A percentile compares a stretch with the other conserved stretches of the same genome.
Conservation (phyloP, 2,329 filamentous ascomycete genomes). For the Fusarium fujikuroi region DNA sequence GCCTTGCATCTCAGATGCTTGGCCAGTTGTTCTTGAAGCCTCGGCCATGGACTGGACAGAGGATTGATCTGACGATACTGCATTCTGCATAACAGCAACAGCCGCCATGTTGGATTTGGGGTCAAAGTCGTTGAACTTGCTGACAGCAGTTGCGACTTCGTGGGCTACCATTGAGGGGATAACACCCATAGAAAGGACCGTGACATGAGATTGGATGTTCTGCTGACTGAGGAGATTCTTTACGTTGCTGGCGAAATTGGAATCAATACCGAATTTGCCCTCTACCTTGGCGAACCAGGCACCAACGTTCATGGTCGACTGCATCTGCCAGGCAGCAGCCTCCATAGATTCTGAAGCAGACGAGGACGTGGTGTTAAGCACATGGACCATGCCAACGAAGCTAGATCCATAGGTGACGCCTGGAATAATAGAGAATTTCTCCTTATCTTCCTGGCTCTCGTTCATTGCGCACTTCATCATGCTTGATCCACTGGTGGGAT, state of each 20-base stretch:
- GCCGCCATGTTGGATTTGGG: slow-evolving; percentile 2
- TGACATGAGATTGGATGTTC: slow-evolving; percentile 24
- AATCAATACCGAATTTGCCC: slow-evolving; percentile 3
- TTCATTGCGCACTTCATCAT: not conserved
- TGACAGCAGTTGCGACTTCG: not conserved
- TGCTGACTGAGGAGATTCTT: slow-evolving; percentile 32
- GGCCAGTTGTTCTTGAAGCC: not conserved
- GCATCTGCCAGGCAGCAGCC: not conserved
- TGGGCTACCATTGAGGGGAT: not conserved
- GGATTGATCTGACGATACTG: not conserved
- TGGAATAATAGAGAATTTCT: slow-evolving; percentile 10
- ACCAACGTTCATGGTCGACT: slow-evolving; percentile 7
- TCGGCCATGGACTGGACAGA: not conserved
- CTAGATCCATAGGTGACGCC: slow-evolving; percentile 2
- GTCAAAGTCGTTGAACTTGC: not conserved
- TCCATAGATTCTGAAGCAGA: not conserved
- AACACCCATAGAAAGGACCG: slow-evolving; percentile 15
- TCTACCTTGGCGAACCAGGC: slow-evolving; percentile 3
- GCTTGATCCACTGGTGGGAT: not conserved
- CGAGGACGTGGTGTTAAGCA: not conserved
- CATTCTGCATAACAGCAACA: slow-evolving; percentile 5
- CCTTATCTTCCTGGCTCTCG: not conserved
- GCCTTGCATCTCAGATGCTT: not conserved
- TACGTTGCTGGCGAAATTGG: slow-evolving; percentile 8
- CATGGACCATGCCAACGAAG: slow-evolving; percentile 23